Base-by-base conservation (phyloP, 1,284 basidiomycete genomes). In the Golubevia sp. region DNA sequence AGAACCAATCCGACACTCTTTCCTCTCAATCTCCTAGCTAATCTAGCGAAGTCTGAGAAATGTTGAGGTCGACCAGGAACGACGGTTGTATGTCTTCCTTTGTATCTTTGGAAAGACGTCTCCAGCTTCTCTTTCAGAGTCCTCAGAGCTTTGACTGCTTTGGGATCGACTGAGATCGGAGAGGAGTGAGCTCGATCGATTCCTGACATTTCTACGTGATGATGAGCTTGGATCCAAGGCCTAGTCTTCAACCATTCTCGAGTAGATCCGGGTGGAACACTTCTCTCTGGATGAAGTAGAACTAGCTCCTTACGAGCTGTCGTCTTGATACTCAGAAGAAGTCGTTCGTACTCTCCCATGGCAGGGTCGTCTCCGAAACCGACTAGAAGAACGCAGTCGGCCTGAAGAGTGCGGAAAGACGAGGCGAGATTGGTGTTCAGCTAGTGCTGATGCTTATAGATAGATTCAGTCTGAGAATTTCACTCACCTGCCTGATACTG, bases 331-430 rank as follows among this genome's bases (percentile, higher is more conserved):
- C 76, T 74, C 58, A 80, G 58, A 65, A 83, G 61, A 59, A 82
- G 60, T 13, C 80, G 67, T 60, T 83, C 80, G 65, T 93, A 96
- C 85, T 97, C 94, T 24, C 94, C 94, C 20, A 93, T 86, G 21
- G 84, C 77, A 0, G 93, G 92, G 83, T 97, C 94, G 70, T 83
- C 80, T 50, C 80, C 80, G 27, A 75, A 77, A 7, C 80, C 80
- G 4, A 83, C 77, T 56, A 83, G 68, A 15, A 83, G 64, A 18
- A 83, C 68, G 61, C 77, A 80, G 63, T 83, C 80, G 2, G 80
- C 80, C 59, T 82, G 80, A 18, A 44, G 38, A 44, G 38, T 13
- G 18, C 11, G 38, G 18, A 18, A 44, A 18, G 18, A 44, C 38
- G 38, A 18, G 18, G 18, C 38, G 38, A 44, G 38, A 44, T 13